phyloP scores from a whole-genome alignment of 257 asterid genomes.

The Prunella vulgaris region DNA sequence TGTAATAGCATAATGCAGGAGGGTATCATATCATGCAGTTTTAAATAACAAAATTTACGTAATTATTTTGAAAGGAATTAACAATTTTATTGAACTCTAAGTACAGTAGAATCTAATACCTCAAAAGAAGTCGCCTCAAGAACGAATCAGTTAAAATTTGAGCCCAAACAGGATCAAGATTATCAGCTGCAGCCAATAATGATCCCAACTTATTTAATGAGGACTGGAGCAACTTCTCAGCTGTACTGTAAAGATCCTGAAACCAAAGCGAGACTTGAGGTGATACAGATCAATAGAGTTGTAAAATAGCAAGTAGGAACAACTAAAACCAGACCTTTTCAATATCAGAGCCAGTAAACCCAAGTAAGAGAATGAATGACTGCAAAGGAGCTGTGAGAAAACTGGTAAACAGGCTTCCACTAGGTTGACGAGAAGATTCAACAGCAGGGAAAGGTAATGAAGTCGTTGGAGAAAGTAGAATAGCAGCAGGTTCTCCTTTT shows the following conservation, averaged over 20 bases:
- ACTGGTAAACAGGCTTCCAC: slow-evolving; percentile 81
- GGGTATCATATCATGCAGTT: slow-evolving; percentile 1
- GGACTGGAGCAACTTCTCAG: slow-evolving; percentile 75
- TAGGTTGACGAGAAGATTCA: slow-evolving; percentile 64
- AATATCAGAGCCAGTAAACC: slow-evolving; percentile 65
- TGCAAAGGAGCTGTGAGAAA: slow-evolving; percentile 90
- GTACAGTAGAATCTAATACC: slow-evolving; percentile 37
- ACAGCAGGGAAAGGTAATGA: slow-evolving; percentile 55
- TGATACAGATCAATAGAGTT: background rate
- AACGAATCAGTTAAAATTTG: slow-evolving; percentile 74
- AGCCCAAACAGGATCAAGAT: slow-evolving; percentile 82
- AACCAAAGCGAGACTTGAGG: slow-evolving; percentile 27
- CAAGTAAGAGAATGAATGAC: slow-evolving; percentile 73
- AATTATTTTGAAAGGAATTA: background rate
- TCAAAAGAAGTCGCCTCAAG: slow-evolving; percentile 79
- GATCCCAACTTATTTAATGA: slow-evolving; percentile 65
- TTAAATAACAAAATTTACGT: background rate
- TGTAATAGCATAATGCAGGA: background rate
- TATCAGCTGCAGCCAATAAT: slow-evolving; percentile 46
- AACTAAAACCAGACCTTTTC: slow-evolving; percentile 48
- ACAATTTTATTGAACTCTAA: background rate
- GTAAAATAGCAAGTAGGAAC: background rate
- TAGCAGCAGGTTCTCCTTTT: slow-evolving; percentile 86
- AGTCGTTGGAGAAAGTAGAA: slow-evolving; percentile 76
- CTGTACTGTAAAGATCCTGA: slow-evolving; percentile 66